Conservation (phyloP, 2,329 filamentous ascomycete genomes). For the Fusarium staphyleae region DNA sequence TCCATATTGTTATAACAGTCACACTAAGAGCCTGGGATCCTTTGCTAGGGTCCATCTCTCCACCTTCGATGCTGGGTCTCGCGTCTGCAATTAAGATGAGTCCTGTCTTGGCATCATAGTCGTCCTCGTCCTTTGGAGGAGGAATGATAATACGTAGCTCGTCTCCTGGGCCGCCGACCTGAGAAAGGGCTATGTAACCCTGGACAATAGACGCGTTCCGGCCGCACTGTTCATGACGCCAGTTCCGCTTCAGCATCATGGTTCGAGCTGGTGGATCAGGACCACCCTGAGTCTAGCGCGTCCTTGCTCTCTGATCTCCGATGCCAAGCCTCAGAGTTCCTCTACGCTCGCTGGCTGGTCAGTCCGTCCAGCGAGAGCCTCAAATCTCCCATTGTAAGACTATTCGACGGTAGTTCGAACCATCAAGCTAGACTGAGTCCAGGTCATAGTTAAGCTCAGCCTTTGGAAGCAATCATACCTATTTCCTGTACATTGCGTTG, state of each 20-base stretch:
- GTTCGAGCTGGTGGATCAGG: constrained; percentile 33
- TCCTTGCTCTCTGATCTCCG: constrained; percentile 10
- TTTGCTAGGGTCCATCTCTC: constrained; percentile 20
- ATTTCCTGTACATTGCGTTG: not conserved
- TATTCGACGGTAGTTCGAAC: not conserved
- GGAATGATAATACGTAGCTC: constrained; percentile 41
- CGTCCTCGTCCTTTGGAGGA: constrained; percentile 35
- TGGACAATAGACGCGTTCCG: constrained; percentile 20
- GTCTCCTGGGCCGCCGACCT: constrained; percentile 3
- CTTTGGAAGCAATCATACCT: too few relatives aligned
- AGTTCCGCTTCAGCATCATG: constrained; percentile 28
- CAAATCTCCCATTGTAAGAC: constrained; percentile 12
- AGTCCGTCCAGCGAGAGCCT: not conserved
- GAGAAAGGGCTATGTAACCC: constrained; percentile 28
- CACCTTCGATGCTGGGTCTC: constrained; percentile 27
- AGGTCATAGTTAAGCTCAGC: not conserved
- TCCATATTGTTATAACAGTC: constrained; percentile 6
- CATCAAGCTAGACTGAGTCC: not conserved
- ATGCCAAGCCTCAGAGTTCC: constrained; percentile 16
- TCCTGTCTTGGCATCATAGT: constrained; percentile 34
- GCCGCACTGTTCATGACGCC: constrained; percentile 18
- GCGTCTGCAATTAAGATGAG: constrained; percentile 41
- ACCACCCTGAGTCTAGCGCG: constrained; percentile 21
- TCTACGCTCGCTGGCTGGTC: not conserved
- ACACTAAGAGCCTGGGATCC: constrained; percentile 10